phyloP scores from a whole-genome alignment of 768 basidiomycete genomes.

The Phallus indusiatus region DNA sequence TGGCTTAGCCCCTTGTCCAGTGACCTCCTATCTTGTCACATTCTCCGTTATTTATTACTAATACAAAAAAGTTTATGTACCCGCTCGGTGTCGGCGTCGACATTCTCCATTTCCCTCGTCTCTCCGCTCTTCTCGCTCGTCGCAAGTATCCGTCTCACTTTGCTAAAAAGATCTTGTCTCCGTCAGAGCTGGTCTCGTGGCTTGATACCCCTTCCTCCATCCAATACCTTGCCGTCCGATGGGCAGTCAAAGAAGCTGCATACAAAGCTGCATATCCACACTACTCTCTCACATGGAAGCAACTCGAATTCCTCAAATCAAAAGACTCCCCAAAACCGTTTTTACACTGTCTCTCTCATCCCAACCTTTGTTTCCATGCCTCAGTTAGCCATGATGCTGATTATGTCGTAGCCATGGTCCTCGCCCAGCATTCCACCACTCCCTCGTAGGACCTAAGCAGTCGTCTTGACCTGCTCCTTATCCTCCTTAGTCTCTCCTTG shows the following conservation, averaged over 20 bases:
- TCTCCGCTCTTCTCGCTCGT: conserved; percentile 43
- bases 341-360: conserved; percentile 23
- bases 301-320: conserved; percentile 41
- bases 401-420: conserved; percentile 59
- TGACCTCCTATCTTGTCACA: background rate
- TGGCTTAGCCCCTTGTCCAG: background rate
- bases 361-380: conserved; percentile 36
- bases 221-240: conserved; percentile 27
- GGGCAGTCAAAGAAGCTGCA: conserved; percentile 77
- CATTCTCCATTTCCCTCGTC: conserved; percentile 60
- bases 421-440: conserved; percentile 34
- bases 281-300: conserved; percentile 58
- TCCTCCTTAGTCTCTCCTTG: background rate
- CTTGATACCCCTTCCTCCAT: background rate
- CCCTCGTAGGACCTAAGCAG: background rate
- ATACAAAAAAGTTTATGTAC: conserved; percentile 35
- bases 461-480: background rate
- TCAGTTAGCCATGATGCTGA: conserved; percentile 81
- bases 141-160: conserved; percentile 8
- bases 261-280: conserved; percentile 76
- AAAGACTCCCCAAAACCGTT: conserved; percentile 30
- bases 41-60: background rate
- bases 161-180: background rate
- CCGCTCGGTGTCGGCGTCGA: conserved; percentile 74
- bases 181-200: background rate